Base-by-base conservation (phyloP, 1,284 basidiomycete species). In the Inonotus hispidus region DNA sequence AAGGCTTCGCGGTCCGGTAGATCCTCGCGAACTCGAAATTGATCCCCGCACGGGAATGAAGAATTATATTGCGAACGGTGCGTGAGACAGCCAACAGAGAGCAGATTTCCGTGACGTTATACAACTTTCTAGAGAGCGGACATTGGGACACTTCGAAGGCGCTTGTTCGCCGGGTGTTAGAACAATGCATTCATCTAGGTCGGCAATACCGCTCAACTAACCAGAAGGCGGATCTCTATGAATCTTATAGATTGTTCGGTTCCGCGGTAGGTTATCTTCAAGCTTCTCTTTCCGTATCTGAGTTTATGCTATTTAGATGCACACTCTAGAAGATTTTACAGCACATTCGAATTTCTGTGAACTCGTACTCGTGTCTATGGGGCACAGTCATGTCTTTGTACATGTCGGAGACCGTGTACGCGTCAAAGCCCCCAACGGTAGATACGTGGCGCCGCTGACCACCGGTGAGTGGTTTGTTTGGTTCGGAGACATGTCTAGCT, bases 261-360 rank as follows among this genome's bases (percentile, higher is more conserved):
- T 83, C 83, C 69, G 81, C 81, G 62, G 86, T 84, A 67, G 80
- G 73, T 2, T 49, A 25, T 52, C 56, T 54, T 59, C 41, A 39
- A 25, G 23, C 25, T 25, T 43, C 54, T n/a, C 23, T 16, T 7
- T 43, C 41, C 16, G n/a, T 19, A 7, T 6, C 11, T 43, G 41
- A 43, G n/a, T 32, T 3, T 32, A 32, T 43, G 10, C 41, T 4
- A 43, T n/a, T 13, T 62, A 89, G 85, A 76, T 94, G 10, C 91
- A 93, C 67, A 93, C 90, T 0, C 79, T 93, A 1, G 91, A 93
- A 71, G 91, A 94, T 71, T 93, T 93, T 70, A 78, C 92, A 2
- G 93, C 95, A 0, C 95, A 98, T 72, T 93, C 90, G 47, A 93
- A 93, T 74, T 93, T 90, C 70, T 93, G 90, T 73, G 91, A 94